Evolutionary conservation across 2,329 filamentous ascomycete species (phyloP).

Genomic region (Cordyceps pruinosa): DNA sequence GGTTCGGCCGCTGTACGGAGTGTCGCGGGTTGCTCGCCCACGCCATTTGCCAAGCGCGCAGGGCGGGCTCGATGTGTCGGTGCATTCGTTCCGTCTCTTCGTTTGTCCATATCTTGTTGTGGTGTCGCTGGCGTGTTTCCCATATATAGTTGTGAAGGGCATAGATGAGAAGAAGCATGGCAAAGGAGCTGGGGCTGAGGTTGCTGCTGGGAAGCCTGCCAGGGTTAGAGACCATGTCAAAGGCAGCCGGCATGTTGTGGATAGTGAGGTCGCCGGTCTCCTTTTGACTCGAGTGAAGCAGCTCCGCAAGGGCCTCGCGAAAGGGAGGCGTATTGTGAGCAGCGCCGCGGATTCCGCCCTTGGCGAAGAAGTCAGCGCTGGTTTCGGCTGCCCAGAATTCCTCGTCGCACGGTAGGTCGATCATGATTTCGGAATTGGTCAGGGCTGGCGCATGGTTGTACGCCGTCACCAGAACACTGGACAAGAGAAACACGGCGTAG

Average conservation of each 20-base stretch:
- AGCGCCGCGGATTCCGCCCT: slow-evolving; percentile 64
- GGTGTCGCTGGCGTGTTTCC: slow-evolving; percentile 88
- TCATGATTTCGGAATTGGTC: slow-evolving; percentile 85
- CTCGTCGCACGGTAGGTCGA: slow-evolving; percentile 89
- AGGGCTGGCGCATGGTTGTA: slow-evolving; percentile 90
- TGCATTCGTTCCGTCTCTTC: slow-evolving; percentile 96
- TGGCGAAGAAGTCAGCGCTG: slow-evolving; percentile 70
- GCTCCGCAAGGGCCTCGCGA: slow-evolving; percentile 69
- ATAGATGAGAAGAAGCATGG: slow-evolving; percentile 85
- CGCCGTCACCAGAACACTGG: slow-evolving; percentile 81
- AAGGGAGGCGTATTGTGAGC: slow-evolving; percentile 70
- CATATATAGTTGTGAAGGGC: slow-evolving; percentile 97
- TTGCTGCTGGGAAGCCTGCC: slow-evolving; percentile 51
- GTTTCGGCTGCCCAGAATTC: slow-evolving; percentile 81
- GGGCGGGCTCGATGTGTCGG: slow-evolving; percentile 83
- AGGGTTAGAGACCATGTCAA: slow-evolving; percentile 22
- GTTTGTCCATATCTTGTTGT: slow-evolving; percentile 81
- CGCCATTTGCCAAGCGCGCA: slow-evolving; percentile 89
- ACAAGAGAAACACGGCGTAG: slow-evolving; percentile 84
- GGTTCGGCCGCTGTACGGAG: slow-evolving; percentile 76
- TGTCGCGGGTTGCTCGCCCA: slow-evolving; percentile 85
- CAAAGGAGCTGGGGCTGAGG: slow-evolving; percentile 80
- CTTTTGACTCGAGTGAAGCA: slow-evolving; percentile 69
- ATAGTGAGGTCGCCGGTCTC: slow-evolving; percentile 39
- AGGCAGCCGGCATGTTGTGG: slow-evolving; percentile 27